phyloP scores from a whole-genome alignment of 1,284 basidiomycete species.

The Cryptococcus floricola region DNA sequence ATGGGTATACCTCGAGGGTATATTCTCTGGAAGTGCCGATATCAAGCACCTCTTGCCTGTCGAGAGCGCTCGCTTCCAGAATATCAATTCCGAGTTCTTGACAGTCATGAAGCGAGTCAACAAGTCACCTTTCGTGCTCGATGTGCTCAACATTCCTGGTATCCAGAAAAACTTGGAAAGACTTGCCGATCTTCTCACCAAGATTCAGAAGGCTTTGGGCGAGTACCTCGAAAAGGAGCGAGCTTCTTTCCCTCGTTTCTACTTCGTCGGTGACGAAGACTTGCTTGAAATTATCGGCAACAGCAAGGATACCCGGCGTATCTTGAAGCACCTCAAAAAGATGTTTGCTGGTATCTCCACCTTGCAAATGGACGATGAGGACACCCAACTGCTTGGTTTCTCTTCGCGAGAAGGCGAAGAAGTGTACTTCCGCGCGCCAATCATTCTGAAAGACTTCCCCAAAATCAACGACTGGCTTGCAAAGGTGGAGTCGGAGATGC shows the following conservation, averaged over 20 bases:
- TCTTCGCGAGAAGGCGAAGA: constrained; percentile 92
- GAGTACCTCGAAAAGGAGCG: constrained; percentile 98
- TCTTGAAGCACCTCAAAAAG: constrained; percentile 99
- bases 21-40: constrained; percentile 97
- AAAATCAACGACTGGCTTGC: constrained; percentile 99
- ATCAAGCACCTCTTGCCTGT: constrained; percentile 98
- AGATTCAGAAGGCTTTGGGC: constrained; percentile 98
- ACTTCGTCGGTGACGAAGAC: constrained; percentile 99
- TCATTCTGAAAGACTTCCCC: constrained; percentile 84
- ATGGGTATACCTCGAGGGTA: constrained; percentile 99
- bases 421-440: constrained; percentile 76
- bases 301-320: constrained; percentile 94
- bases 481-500: constrained; percentile 89
- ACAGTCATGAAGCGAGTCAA: constrained; percentile 99
- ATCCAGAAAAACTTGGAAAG: constrained; percentile 97
- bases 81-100: constrained; percentile 98
- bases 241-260: constrained; percentile 97
- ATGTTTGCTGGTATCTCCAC: constrained; percentile 99
- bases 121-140: constrained; percentile 95
- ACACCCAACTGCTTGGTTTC: constrained; percentile 71
- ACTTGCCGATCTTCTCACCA: constrained; percentile 89
- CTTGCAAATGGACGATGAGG: constrained; percentile 80
- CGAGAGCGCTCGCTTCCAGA: constrained; percentile 94
- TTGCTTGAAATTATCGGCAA: constrained; percentile 98
- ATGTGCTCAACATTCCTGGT: constrained; percentile 93